Conservation (phyloP, 805 yeast species). For the Zygosaccharomyces gambellarensis region DNA sequence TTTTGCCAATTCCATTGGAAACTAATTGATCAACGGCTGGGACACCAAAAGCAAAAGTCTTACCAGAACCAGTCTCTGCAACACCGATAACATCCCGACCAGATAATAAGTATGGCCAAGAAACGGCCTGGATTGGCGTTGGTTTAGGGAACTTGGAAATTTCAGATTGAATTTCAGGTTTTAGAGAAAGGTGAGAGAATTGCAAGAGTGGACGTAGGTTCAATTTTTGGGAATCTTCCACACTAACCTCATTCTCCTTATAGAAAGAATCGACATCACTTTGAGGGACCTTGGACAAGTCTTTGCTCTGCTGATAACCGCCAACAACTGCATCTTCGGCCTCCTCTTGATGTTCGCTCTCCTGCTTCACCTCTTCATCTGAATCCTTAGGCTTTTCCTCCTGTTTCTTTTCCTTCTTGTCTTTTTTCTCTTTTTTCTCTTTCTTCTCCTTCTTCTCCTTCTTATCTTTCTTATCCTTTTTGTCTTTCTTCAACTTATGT, state of each 20-base stretch:
- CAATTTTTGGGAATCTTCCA: slow-evolving; percentile 60
- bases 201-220: slow-evolving; percentile 62
- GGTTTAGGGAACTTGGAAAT: slow-evolving; percentile 78
- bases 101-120: slow-evolving; percentile 85
- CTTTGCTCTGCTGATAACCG: slow-evolving; percentile 39
- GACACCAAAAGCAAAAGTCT: slow-evolving; percentile 94
- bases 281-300: slow-evolving; percentile 42
- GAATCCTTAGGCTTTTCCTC: slow-evolving; percentile 33
- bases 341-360: slow-evolving; percentile 23
- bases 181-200: slow-evolving; percentile 57
- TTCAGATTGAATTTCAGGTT: slow-evolving; percentile 51
- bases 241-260: slow-evolving; percentile 66
- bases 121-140: slow-evolving; percentile 89
- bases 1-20: slow-evolving; percentile 20
- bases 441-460: slow-evolving; percentile 34
- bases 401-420: slow-evolving; percentile 30
- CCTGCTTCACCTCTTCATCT: slow-evolving; percentile 26
- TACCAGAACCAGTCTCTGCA: slow-evolving; percentile 98
- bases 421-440: slow-evolving; percentile 27
- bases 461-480: slow-evolving; percentile 28
- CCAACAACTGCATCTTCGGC: slow-evolving; percentile 6
- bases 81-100: slow-evolving; percentile 91
- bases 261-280: slow-evolving; percentile 59
- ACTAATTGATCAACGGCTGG: slow-evolving; percentile 82
- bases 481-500: slow-evolving; percentile 34